Evolutionary conservation across 495 filamentous ascomycete species (phyloP), one percentile per base, ranked within the genome.

Genomic region (Halenospora varia): DNA sequence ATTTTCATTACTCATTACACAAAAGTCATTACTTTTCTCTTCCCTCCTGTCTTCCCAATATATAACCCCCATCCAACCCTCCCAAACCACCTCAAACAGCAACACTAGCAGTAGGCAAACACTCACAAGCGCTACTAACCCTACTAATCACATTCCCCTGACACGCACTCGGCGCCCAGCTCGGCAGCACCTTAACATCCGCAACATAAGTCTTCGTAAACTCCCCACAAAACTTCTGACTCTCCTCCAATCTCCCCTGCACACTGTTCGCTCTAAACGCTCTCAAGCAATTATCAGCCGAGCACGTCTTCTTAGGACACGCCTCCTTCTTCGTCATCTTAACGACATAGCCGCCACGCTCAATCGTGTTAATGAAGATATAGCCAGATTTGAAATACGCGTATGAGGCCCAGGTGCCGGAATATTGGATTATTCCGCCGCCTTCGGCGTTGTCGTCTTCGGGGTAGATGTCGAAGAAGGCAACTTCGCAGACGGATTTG

Each of bases 341-440:
- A 19, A 72, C 26, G 11, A 69, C 61, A 47, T 67, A 75, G 1
- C 35, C 71, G 49, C 72, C 71, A 3, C 72, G 46, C 62, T 75
- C 72, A 54, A 73, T 70, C 9, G 65, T 69, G 55, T 75, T 75
- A 23, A 74, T 55, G 22, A 73, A 62, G 11, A 75, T 64, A 53
- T 58, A 70, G 20, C 72, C 72, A 41, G 61, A 66, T 61, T 68
- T 68, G 59, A 75, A 74, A 23, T 63, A 64, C 24, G 71, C 61
- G 58, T 69, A 75, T 46, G 59, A 64, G 41, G 60, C 64, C 72
- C 72, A 75, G 10, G 63, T 70, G 10, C 72, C 72, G n/a, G 63
- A 61, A 47, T 73, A 75, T 20, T 72, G 66, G 17, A 57, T 39
- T 1, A 57, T 23, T 1, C 55, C 55, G 26, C 55, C 55, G 1